phyloP scores from a whole-genome alignment of 805 yeast genomes.

The Metschnikowia gruessii region DNA sequence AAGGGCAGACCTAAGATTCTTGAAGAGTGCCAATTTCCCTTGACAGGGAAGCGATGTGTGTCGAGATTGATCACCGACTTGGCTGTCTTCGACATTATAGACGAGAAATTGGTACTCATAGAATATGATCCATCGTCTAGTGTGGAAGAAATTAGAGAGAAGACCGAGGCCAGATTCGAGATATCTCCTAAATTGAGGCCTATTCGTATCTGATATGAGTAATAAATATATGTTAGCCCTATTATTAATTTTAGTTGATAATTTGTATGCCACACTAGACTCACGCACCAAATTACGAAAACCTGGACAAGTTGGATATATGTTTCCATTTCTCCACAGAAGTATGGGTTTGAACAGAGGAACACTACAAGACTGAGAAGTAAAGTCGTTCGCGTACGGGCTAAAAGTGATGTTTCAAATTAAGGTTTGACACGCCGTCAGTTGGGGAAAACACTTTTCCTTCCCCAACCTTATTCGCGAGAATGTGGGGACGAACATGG shows the following conservation, averaged over 20 bases:
- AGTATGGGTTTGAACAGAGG: no score
- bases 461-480: constrained; percentile 1
- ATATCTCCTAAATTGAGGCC: constrained; percentile 28
- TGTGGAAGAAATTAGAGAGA: constrained; percentile 37
- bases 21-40: constrained; percentile 42
- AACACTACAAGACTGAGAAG: no score
- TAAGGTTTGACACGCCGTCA: not conserved
- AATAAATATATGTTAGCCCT: not conserved
- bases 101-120: constrained; percentile 35
- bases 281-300: no score
- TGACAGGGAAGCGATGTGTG: constrained; percentile 47
- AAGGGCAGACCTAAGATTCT: constrained; percentile 48
- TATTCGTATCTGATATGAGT: constrained; percentile 6
- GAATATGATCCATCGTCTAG: constrained; percentile 42
- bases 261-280: no score
- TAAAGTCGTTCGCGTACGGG: no score
- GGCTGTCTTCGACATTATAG: constrained; percentile 47
- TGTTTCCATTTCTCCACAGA: no score
- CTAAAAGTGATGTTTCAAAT: not conserved
- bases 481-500: constrained; percentile 1
- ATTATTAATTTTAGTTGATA: no score
- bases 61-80: constrained; percentile 45
- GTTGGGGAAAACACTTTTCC: constrained; percentile 4
- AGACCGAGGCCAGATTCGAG: constrained; percentile 41
- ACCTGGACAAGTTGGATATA: no score